A percentile compares a stretch with the other conserved stretches of the same genome.
These are phyloP conservation scores for Arachnopeziza araneosa DNA, from an alignment of 2,329 filamentous ascomycete genomes.

Conservation along the genomic window DNA sequence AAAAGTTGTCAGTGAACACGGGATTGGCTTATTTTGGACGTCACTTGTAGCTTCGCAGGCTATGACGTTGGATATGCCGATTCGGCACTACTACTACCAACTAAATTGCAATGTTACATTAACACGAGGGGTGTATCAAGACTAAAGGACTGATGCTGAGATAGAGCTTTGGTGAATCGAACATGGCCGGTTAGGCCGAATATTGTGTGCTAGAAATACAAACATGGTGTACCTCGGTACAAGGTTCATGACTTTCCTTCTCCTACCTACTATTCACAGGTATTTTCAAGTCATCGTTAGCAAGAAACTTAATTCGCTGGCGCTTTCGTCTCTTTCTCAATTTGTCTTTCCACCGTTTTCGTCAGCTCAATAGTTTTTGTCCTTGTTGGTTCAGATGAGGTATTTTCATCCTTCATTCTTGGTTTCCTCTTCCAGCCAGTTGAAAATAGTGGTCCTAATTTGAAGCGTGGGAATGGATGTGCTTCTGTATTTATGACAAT, in stretches of 20 bases:
- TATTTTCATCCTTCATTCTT: slow-evolving; percentile 37
- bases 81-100: not conserved
- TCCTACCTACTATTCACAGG: not conserved
- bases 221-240: not conserved
- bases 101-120: too few species aligned
- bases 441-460: slow-evolving; percentile 68
- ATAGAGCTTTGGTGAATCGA: not conserved
- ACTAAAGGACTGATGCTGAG: not conserved
- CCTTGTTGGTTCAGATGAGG: slow-evolving; percentile 21
- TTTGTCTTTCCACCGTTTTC: slow-evolving; percentile 10
- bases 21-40: slow-evolving; percentile 18
- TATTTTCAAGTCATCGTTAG: not conserved
- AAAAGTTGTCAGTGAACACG: too few species aligned
- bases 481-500: slow-evolving; percentile 96
- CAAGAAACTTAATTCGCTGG: not conserved
- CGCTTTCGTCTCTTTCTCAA: not conserved
- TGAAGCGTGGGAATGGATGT: slow-evolving; percentile 82
- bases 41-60: slow-evolving; percentile 48
- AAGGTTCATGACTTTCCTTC: not conserved
- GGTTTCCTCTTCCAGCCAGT: slow-evolving; percentile 77
- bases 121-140: too few species aligned
- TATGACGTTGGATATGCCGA: not conserved
- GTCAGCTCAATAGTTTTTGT: slow-evolving; percentile 5
- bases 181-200: not conserved
- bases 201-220: not conserved